A percentile compares a stretch with the other conserved stretches of the same genome.
These are phyloP conservation scores for Yarrowia sp. DNA, from an alignment of 805 yeast species.

Conservation along the genomic window DNA sequence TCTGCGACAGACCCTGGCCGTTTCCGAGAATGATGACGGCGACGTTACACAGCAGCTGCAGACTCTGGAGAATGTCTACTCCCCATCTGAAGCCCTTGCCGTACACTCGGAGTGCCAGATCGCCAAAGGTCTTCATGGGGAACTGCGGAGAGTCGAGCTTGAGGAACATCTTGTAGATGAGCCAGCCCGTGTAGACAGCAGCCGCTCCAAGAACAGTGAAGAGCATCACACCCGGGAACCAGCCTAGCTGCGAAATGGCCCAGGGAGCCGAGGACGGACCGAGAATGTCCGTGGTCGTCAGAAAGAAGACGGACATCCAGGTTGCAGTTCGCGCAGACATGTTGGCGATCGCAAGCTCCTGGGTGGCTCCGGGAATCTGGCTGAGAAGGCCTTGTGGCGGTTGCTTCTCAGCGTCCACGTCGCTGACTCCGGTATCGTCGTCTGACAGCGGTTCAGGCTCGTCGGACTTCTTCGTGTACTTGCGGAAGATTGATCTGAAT, in stretches of 20 bases:
- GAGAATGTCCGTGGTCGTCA: constrained; percentile 48
- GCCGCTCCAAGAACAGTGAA: constrained; percentile 43
- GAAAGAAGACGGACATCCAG: constrained; percentile 41
- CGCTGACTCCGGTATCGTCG: background rate
- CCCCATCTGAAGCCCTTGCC: constrained; percentile 38
- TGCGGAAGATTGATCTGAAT: background rate
- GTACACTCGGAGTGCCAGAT: constrained; percentile 42
- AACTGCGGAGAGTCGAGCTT: constrained; percentile 43
- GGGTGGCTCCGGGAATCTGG: background rate
- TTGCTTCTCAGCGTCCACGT: background rate
- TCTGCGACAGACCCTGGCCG: constrained; percentile 45
- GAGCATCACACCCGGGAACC: constrained; percentile 45
- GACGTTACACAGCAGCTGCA: constrained; percentile 45
- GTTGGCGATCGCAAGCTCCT: constrained; percentile 29
- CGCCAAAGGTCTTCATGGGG: constrained; percentile 45
- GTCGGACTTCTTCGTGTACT: background rate
- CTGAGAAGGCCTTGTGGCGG: background rate
- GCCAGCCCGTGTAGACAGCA: constrained; percentile 44
- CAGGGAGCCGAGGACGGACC: constrained; percentile 48
- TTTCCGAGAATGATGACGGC: constrained; percentile 43
- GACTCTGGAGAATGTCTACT: constrained; percentile 42
- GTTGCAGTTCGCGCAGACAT: constrained; percentile 33
- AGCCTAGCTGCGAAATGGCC: constrained; percentile 45
- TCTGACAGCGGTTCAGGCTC: background rate
- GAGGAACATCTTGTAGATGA: constrained; percentile 40